Conservation (phyloP, 805 yeast species). For the Saccharomycopsis javanensis region DNA sequence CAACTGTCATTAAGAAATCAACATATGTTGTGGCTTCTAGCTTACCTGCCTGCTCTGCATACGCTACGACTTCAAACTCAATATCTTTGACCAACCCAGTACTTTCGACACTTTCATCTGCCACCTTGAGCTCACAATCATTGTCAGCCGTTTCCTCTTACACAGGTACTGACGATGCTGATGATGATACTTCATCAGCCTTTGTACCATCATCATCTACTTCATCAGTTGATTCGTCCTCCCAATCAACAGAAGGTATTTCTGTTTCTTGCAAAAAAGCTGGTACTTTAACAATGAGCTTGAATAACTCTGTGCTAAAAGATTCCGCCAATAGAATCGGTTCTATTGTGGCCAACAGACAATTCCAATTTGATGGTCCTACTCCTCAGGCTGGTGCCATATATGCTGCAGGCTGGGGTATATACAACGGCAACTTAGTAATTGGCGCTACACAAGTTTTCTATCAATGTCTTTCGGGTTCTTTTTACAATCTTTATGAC, state of each 20-base stretch:
- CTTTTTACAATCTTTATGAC: slow-evolving; percentile 65
- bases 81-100: not conserved
- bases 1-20: slow-evolving; percentile 13
- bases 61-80: not conserved
- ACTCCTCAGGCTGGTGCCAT: slow-evolving; percentile 50
- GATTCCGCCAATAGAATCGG: slow-evolving; percentile 46
- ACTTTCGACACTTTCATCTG: not conserved
- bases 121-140: not conserved
- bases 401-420: slow-evolving; percentile 40
- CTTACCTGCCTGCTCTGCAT: slow-evolving; percentile 4
- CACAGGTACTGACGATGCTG: slow-evolving; percentile 11
- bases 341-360: slow-evolving; percentile 51
- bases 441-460: slow-evolving; percentile 38
- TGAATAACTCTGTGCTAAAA: slow-evolving; percentile 32
- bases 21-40: slow-evolving; percentile 16
- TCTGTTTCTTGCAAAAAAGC: slow-evolving; percentile 28
- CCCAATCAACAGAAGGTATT: slow-evolving; percentile 11
- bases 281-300: slow-evolving; percentile 39
- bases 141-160: not conserved
- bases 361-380: slow-evolving; percentile 57
- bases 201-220: slow-evolving; percentile 22
- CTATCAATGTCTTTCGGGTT: slow-evolving; percentile 47
- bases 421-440: slow-evolving; percentile 32
- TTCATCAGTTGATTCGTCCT: slow-evolving; percentile 20
- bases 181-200: slow-evolving; percentile 13